Evolutionary conservation across 805 yeast species (phyloP).

Genomic region (Wickerhamiella dianesei): DNA sequence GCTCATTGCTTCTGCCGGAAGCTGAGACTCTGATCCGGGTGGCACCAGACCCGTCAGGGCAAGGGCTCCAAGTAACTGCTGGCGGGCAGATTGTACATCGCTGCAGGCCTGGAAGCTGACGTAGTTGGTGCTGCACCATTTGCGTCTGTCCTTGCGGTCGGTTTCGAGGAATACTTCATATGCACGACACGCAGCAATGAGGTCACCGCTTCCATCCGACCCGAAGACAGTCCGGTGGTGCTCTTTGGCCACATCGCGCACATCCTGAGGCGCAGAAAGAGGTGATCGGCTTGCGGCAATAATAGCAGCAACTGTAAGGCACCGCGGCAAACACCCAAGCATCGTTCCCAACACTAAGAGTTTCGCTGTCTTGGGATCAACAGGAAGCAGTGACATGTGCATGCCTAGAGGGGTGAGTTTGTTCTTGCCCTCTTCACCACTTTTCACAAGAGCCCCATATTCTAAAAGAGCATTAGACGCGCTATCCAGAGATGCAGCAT

Average conservation of each 20-base stretch:
- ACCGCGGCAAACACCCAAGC: slow-evolving; percentile 66
- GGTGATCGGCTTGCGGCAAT: slow-evolving; percentile 57
- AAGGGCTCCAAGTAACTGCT: slow-evolving; percentile 56
- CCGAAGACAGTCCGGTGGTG: slow-evolving; percentile 22
- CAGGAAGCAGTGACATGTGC: slow-evolving; percentile 67
- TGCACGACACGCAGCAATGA: slow-evolving; percentile 52
- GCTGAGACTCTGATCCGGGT: slow-evolving; percentile 30
- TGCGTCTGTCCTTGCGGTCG: neutral
- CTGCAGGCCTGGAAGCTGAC: slow-evolving; percentile 51
- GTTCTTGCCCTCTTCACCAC: slow-evolving; percentile 24
- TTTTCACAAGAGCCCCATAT: slow-evolving; percentile 49
- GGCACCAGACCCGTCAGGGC: slow-evolving; percentile 71
- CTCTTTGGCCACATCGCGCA: slow-evolving; percentile 39
- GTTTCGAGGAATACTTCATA: slow-evolving; percentile 36
- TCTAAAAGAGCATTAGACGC: slow-evolving; percentile 44
- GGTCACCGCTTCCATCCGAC: slow-evolving; percentile 49
- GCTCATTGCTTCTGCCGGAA: slow-evolving; percentile 8
- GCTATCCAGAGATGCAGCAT: slow-evolving; percentile 33
- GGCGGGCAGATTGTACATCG: slow-evolving; percentile 57
- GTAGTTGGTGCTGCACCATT: slow-evolving; percentile 41
- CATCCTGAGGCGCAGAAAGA: slow-evolving; percentile 46
- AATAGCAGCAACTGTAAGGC: slow-evolving; percentile 70
- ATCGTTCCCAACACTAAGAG: slow-evolving; percentile 64
- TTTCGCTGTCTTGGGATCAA: slow-evolving; percentile 76
- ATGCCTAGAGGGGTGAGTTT: slow-evolving; percentile 65